These are phyloP conservation scores for Alternaria arborescens DNA, from an alignment of 2,329 filamentous ascomycete species.

Conservation along the genomic window DNA sequence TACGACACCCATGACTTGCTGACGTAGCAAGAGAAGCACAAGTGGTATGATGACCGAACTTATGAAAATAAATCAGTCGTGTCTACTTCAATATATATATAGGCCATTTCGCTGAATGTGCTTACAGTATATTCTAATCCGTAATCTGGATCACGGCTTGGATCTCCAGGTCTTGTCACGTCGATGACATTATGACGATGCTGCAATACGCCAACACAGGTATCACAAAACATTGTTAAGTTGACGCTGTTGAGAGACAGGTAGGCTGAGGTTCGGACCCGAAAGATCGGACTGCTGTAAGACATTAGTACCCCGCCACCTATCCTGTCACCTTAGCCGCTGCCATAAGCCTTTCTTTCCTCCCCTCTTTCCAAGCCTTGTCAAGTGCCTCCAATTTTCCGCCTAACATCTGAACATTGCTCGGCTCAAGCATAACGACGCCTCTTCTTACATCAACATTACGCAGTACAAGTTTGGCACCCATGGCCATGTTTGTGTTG, in stretches of 20 bases:
- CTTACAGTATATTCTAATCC: background rate
- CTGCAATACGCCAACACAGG: background rate
- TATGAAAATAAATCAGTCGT: background rate
- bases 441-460: constrained; percentile 76
- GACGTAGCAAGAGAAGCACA: background rate
- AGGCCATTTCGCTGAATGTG: background rate
- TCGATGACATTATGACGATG: background rate
- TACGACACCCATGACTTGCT: background rate
- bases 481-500: constrained; percentile 74
- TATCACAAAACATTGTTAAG: constrained; percentile 4
- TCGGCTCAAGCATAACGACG: constrained; percentile 77
- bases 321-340: constrained; percentile 53
- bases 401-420: constrained; percentile 75
- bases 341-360: constrained; percentile 73
- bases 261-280: background rate
- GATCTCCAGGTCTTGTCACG: background rate
- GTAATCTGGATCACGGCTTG: background rate
- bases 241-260: background rate
- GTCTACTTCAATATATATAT: background rate
- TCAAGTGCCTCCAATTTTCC: constrained; percentile 87
- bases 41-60: background rate
- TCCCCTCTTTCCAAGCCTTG: constrained; percentile 75
- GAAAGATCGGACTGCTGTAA: background rate
- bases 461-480: constrained; percentile 79
- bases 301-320: background rate